These are phyloP conservation scores for Thielaviopsis musarum DNA, from an alignment of 2,329 filamentous ascomycete species.

Conservation along the genomic window DNA sequence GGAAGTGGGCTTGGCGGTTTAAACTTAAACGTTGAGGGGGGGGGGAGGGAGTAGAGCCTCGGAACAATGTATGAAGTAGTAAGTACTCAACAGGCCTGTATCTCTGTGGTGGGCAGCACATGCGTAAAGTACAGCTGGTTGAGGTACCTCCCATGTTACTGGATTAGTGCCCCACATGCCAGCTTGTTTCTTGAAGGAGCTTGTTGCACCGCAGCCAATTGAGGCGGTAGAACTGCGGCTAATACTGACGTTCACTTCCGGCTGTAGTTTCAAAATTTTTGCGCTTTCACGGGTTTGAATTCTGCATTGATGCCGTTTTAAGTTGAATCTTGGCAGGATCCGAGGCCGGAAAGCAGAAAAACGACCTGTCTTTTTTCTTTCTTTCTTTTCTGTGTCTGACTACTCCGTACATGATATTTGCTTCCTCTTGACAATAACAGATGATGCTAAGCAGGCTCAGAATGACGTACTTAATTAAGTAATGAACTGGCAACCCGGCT, in stretches of 20 bases:
- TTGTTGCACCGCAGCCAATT: not conserved
- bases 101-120: not conserved
- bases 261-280: not conserved
- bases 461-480: not conserved
- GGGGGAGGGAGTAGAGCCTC: no score
- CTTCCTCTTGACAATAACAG: not conserved
- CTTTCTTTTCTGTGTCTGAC: not conserved
- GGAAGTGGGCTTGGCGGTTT: not conserved
- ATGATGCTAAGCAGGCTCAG: not conserved
- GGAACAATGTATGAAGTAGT: not conserved
- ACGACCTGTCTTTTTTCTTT: not conserved
- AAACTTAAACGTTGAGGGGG: not conserved
- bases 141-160: not conserved
- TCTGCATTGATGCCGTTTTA: not conserved
- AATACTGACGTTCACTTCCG: not conserved
- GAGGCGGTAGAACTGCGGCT: not conserved
- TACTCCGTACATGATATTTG: not conserved
- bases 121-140: not conserved
- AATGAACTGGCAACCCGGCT: no score
- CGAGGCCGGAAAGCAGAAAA: not conserved
- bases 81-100: not conserved
- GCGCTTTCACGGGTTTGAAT: not conserved
- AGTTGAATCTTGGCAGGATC: not conserved
- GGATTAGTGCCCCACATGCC: not conserved
- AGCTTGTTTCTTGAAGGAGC: not conserved